Evolutionary conservation across 495 filamentous ascomycete genomes (phyloP).

Genomic region (Penicillium bovifimosum): DNA sequence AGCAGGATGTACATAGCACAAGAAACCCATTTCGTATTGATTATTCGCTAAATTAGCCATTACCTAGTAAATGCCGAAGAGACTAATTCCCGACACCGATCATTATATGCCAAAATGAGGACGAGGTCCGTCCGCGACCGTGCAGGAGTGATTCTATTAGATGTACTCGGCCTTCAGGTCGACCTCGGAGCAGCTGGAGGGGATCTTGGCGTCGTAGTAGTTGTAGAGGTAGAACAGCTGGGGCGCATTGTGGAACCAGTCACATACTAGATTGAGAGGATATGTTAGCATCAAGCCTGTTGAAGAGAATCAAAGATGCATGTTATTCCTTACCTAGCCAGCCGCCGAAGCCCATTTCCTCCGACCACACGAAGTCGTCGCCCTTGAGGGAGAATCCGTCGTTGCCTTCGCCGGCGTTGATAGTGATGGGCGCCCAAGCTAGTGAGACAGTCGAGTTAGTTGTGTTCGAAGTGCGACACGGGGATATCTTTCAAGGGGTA

Average conservation of each 20-base stretch:
- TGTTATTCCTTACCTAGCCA: conserved; percentile 42
- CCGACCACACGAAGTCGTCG: conserved; percentile 35
- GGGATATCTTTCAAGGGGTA: background rate
- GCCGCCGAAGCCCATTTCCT: conserved; percentile 38
- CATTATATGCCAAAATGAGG: background rate
- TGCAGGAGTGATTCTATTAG: conserved; percentile 8
- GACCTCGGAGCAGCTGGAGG: conserved; percentile 43
- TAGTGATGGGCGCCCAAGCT: conserved; percentile 40
- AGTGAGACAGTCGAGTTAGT: conserved; percentile 1
- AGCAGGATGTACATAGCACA: background rate
- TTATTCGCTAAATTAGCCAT: conserved; percentile 4
- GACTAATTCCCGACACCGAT: background rate
- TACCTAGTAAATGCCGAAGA: background rate
- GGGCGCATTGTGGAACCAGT: conserved; percentile 51
- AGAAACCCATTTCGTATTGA: background rate
- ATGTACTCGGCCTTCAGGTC: conserved; percentile 27
- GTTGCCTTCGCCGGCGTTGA: conserved; percentile 36
- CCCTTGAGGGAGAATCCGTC: conserved; percentile 37
- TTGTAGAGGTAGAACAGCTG: conserved; percentile 47
- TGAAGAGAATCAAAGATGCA: conserved; percentile 1
- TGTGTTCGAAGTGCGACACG: background rate
- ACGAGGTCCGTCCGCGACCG: background rate
- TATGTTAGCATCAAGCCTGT: background rate
- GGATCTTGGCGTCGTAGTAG: conserved; percentile 26
- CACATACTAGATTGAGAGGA: conserved; percentile 37